phyloP scores from a whole-genome alignment of 495 filamentous ascomycete species.

The Penicillium manginii region DNA sequence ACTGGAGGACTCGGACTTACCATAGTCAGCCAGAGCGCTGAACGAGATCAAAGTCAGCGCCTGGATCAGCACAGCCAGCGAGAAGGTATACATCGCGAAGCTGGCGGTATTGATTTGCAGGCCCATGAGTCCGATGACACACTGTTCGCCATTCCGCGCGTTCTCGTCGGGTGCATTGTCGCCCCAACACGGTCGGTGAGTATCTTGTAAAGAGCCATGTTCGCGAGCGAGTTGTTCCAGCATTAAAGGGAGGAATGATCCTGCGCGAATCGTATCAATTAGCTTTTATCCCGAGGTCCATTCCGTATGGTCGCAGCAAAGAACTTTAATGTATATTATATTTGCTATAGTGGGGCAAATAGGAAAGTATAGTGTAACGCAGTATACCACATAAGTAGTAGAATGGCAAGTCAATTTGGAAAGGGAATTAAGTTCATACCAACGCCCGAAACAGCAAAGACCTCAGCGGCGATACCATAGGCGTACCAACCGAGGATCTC shows the following conservation, averaged over 20 bases:
- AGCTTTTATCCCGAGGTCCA: too few species aligned
- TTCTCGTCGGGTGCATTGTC: conserved; percentile 23
- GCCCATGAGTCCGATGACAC: conserved; percentile 50
- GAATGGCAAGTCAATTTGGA: too few species aligned
- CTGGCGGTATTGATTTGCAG: conserved; percentile 53
- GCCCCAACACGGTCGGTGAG: conserved; percentile 44
- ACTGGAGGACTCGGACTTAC: conserved; percentile 40
- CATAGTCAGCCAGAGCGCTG: conserved; percentile 57
- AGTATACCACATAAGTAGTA: too few species aligned
- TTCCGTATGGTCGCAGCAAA: not conserved
- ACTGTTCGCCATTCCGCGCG: conserved; percentile 38
- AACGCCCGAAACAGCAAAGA: conserved; percentile 88
- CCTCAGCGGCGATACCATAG: conserved; percentile 88
- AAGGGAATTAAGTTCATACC: conserved; percentile 24
- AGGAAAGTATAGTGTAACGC: too few species aligned
- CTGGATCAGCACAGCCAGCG: conserved; percentile 56
- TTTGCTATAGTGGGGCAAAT: conserved; percentile 9
- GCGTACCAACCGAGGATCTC: conserved; percentile 89
- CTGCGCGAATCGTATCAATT: conserved; percentile 39
- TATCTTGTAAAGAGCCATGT: conserved; percentile 70
- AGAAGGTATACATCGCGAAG: conserved; percentile 61
- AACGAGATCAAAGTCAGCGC: conserved; percentile 56
- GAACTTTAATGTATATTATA: not conserved
- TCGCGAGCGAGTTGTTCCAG: conserved; percentile 86
- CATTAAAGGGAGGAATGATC: conserved; percentile 87